Conservation (phyloP, 768 basidiomycete genomes). For the Gloeopeniophorella convolvens region DNA sequence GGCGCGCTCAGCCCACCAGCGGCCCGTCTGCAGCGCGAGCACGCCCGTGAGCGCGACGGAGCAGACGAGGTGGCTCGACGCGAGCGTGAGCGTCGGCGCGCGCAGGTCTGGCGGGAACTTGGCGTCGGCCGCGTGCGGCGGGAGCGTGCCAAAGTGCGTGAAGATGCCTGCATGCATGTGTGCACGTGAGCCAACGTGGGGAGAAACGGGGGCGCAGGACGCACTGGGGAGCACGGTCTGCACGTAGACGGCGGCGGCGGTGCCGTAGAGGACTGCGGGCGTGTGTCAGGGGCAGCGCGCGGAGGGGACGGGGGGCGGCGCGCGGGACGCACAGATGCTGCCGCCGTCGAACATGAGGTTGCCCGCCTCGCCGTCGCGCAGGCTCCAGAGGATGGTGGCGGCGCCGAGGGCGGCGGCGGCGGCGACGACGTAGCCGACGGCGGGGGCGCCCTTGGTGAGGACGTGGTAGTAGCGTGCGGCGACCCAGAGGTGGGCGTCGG, state of each 20-base stretch:
- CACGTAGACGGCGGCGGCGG: conserved; percentile 64
- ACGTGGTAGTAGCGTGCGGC: conserved; percentile 79
- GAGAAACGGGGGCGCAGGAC: conserved; percentile 24
- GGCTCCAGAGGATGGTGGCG: conserved; percentile 67
- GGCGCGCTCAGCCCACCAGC: conserved; percentile 77
- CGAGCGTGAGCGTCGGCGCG: conserved; percentile 65
- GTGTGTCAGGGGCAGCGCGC: conserved; percentile 13
- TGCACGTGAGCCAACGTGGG: conserved; percentile 10
- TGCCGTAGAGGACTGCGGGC: conserved; percentile 79
- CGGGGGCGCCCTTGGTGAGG: conserved; percentile 56
- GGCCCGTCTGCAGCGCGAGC: conserved; percentile 72
- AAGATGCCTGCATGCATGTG: conserved; percentile 40
- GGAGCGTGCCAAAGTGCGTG: conserved; percentile 40
- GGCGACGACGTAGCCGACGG: conserved; percentile 51
- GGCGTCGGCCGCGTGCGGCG: conserved; percentile 36
- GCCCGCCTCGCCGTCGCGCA: conserved; percentile 68
- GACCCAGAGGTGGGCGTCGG: conserved; percentile 79
- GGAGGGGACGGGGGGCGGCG: neutral
- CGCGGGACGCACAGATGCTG: conserved; percentile 61
- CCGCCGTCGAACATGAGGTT: conserved; percentile 92
- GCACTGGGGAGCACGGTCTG: conserved; percentile 76
- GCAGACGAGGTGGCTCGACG: conserved; percentile 79
- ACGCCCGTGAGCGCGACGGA: conserved; percentile 87
- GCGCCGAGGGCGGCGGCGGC: conserved; percentile 53
- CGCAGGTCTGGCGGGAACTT: conserved; percentile 61